Percentiles rank a stretch among this genome's conserved stretches.
These are phyloP conservation scores for Diaporthe helianthi DNA, from an alignment of 2,329 filamentous ascomycete genomes.

Conservation along the genomic window DNA sequence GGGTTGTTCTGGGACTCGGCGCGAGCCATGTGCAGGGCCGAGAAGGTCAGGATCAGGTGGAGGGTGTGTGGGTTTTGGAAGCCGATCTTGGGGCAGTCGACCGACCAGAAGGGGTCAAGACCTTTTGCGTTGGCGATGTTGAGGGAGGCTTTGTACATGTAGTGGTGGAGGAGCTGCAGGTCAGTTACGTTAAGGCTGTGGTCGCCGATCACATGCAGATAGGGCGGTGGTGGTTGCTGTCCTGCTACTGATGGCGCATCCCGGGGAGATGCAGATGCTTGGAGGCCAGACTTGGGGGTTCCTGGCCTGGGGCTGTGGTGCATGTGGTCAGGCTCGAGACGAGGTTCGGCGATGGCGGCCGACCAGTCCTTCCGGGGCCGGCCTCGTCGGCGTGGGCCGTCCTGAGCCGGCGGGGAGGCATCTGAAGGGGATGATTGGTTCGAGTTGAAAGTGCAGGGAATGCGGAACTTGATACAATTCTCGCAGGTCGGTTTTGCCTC, in stretches of 20 bases:
- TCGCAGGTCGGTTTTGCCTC: conserved; percentile 21
- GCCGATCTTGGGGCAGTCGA: conserved; percentile 38
- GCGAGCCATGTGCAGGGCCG: conserved; percentile 37
- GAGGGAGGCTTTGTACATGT: conserved; percentile 36
- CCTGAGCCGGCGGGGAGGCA: neutral
- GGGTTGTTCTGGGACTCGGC: conserved; percentile 15
- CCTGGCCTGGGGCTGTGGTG: neutral
- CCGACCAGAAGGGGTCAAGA: conserved; percentile 33
- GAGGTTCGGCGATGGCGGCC: neutral
- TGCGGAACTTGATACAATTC: conserved; percentile 23
- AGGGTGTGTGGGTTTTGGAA: conserved; percentile 39
- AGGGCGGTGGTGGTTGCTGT: neutral
- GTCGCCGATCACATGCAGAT: conserved; percentile 8
- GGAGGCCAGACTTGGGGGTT: neutral
- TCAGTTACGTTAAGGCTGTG: conserved; percentile 36
- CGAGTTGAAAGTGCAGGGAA: conserved; percentile 22
- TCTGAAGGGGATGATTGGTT: neutral
- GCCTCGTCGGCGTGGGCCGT: neutral
- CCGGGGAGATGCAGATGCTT: neutral
- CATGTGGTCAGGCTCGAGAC: too few relatives aligned
- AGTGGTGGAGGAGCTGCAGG: conserved; percentile 40
- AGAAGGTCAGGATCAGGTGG: conserved; percentile 38
- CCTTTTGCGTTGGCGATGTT: conserved; percentile 34
- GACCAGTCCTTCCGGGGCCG: conserved; percentile 10
- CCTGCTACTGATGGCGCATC: neutral